These are phyloP conservation scores for Tetrahymena elliotti DNA, from an alignment of 73 alveolate genomes.

Conservation along the genomic window DNA sequence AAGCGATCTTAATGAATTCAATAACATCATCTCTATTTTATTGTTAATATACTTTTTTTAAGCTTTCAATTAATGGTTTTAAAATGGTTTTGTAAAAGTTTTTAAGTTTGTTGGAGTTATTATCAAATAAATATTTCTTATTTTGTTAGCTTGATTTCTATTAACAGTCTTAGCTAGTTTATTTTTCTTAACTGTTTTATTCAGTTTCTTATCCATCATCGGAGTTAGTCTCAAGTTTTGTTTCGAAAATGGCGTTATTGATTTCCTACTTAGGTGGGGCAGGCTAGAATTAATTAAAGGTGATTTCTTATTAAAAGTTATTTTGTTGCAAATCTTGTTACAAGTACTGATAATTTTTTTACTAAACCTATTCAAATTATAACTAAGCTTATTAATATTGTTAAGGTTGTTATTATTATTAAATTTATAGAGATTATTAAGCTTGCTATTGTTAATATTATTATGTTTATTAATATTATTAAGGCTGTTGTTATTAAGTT, in stretches of 20 bases:
- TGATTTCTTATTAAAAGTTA: too few relatives aligned
- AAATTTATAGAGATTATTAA: background rate
- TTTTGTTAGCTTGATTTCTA: background rate
- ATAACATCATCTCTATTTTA: background rate
- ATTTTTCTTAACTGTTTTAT: background rate
- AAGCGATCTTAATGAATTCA: background rate
- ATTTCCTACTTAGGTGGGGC: background rate
- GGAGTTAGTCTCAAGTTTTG: background rate
- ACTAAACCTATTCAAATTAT: background rate
- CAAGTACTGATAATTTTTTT: background rate
- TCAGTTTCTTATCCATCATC: background rate
- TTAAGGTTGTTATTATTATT: background rate
- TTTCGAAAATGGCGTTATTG: background rate
- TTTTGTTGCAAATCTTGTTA: background rate
- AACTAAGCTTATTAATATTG: background rate
- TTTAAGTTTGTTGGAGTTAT: background rate
- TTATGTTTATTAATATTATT: too few relatives aligned
- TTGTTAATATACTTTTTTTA: background rate
- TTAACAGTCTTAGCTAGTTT: background rate
- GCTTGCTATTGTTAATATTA: background rate
- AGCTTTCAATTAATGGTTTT: background rate
- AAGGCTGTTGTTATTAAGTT: background rate
- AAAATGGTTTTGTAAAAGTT: background rate
- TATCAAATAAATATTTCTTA: background rate
- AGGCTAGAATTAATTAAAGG: background rate